These are phyloP conservation scores for Lasiosphaeria ovina DNA, from an alignment of 495 filamentous ascomycete species.

Conservation along the genomic window DNA sequence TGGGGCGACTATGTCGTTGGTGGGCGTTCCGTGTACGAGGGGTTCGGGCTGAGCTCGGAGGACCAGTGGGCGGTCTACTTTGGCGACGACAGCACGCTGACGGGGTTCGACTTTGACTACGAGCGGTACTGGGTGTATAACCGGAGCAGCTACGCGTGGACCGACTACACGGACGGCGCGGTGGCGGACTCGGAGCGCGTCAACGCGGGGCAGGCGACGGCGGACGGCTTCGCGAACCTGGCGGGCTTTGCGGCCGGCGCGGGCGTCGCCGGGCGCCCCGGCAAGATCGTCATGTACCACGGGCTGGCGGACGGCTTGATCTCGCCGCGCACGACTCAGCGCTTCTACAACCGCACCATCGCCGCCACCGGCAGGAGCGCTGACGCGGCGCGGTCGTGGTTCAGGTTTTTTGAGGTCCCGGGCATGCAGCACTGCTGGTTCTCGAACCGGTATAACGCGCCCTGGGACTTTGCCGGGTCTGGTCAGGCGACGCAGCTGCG, in stretches of 20 bases:
- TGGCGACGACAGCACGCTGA: slow-evolving; percentile 20
- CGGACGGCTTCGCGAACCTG: slow-evolving; percentile 46
- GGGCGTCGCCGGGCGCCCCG: slow-evolving; percentile 30
- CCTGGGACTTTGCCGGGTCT: slow-evolving; percentile 43
- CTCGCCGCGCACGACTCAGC: slow-evolving; percentile 39
- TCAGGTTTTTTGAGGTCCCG: slow-evolving; percentile 44
- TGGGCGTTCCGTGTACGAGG: slow-evolving; percentile 53
- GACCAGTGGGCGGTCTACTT: slow-evolving; percentile 31
- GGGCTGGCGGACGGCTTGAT: slow-evolving; percentile 54
- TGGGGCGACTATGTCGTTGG: slow-evolving; percentile 52
- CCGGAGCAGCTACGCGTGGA: slow-evolving; percentile 37
- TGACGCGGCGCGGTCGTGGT: slow-evolving; percentile 34
- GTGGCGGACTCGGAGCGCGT: slow-evolving; percentile 17
- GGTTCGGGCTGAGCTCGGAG: slow-evolving; percentile 38
- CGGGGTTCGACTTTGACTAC: slow-evolving; percentile 37
- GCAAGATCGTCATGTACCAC: slow-evolving; percentile 58
- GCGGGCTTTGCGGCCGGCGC: slow-evolving; percentile 35
- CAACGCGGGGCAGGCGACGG: slow-evolving; percentile 41
- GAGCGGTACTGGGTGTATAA: slow-evolving; percentile 45
- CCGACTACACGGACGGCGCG: slow-evolving; percentile 33
- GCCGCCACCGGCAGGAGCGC: slow-evolving; percentile 28
- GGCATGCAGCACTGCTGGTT: slow-evolving; percentile 48
- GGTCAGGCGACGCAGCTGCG: slow-evolving; percentile 30
- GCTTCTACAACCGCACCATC: slow-evolving; percentile 44
- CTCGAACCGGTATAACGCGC: slow-evolving; percentile 37